These are phyloP conservation scores for Penicillium brevicompactum DNA, from an alignment of 2,329 filamentous ascomycete genomes.

Conservation along the genomic window DNA sequence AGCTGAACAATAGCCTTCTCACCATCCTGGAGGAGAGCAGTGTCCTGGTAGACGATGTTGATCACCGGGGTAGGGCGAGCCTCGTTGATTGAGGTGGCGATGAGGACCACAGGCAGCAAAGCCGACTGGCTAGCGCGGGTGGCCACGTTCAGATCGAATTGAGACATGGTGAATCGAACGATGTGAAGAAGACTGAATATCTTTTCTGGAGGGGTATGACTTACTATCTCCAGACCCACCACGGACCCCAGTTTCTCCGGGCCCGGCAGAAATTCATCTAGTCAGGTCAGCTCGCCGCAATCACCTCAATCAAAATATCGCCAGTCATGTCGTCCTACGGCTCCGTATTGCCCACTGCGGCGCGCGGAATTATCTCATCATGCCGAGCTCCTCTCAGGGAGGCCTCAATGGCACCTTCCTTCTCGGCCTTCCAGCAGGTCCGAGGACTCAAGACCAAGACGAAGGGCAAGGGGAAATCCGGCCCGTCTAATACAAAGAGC, in stretches of 20 bases:
- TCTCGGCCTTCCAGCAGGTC: slow-evolving; percentile 36
- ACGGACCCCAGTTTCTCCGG: slow-evolving; percentile 38
- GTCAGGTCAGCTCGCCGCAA: slow-evolving; percentile 4
- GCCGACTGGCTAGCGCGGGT: slow-evolving; percentile 44
- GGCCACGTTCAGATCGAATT: slow-evolving; percentile 40
- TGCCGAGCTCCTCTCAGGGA: slow-evolving; percentile 34
- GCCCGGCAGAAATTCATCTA: slow-evolving; percentile 34
- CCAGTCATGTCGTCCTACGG: slow-evolving; percentile 39
- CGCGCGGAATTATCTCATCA: slow-evolving; percentile 37
- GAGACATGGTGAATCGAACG: slow-evolving; percentile 32
- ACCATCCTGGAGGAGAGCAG: slow-evolving; percentile 33
- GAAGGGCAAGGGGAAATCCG: slow-evolving; percentile 50
- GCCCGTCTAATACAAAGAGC: slow-evolving; percentile 58
- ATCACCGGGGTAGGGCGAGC: slow-evolving; percentile 38
- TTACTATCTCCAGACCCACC: slow-evolving; percentile 21
- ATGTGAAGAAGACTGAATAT: slow-evolving; percentile 4
- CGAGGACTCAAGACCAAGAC: slow-evolving; percentile 41
- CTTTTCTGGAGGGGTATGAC: slow-evolving; percentile 28
- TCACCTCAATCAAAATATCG: slow-evolving; percentile 15
- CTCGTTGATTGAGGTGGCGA: slow-evolving; percentile 45
- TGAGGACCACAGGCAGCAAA: slow-evolving; percentile 44
- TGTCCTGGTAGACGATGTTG: slow-evolving; percentile 42
- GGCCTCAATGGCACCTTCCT: slow-evolving; percentile 33
- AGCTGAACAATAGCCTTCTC: slow-evolving; percentile 41
- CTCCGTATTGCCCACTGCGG: slow-evolving; percentile 36